These are phyloP conservation scores for Pseudocercospora crystallina DNA, from an alignment of 2,329 filamentous ascomycete species.

Conservation along the genomic window DNA sequence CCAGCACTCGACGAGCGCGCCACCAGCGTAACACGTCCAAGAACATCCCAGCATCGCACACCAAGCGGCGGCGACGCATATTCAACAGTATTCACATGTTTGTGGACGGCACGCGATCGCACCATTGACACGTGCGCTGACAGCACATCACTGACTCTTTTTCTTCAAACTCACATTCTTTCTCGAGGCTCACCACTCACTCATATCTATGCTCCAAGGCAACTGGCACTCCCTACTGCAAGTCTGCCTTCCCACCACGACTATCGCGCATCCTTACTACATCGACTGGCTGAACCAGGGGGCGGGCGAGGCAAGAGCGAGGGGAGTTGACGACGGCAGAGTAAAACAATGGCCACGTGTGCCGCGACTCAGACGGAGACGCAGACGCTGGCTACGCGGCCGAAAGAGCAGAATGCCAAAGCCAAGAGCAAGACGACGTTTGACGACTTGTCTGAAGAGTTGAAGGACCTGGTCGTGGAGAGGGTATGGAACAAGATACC, in stretches of 20 bases:
- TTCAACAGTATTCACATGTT: too few species aligned
- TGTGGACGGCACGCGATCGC: too few species aligned
- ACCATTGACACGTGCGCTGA: too few species aligned
- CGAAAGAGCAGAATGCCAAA: conserved; percentile 6
- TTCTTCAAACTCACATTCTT: not conserved
- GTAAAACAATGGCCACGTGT: conserved; percentile 20
- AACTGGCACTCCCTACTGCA: conserved; percentile 1
- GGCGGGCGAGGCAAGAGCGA: not conserved
- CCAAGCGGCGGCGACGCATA: too few species aligned
- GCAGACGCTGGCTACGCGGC: not conserved
- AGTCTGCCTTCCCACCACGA: conserved; percentile 14
- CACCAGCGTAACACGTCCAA: too few species aligned
- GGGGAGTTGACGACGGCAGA: not conserved
- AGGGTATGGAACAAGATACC: conserved; percentile 17
- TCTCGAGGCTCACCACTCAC: not conserved
- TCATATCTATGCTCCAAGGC: not conserved
- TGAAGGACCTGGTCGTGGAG: conserved; percentile 28
- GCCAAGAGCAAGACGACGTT: conserved; percentile 19
- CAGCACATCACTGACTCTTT: too few species aligned
- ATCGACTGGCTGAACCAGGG: not conserved
- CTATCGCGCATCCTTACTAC: conserved; percentile 7
- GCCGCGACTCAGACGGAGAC: conserved; percentile 22
- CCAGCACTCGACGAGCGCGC: too few species aligned
- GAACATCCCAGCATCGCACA: too few species aligned
- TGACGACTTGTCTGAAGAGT: conserved; percentile 25